A percentile compares a stretch with the other conserved stretches of the same genome.
Evolutionary conservation across 495 filamentous ascomycete genomes (phyloP).

Genomic region (Lentithecium fluviatile): DNA sequence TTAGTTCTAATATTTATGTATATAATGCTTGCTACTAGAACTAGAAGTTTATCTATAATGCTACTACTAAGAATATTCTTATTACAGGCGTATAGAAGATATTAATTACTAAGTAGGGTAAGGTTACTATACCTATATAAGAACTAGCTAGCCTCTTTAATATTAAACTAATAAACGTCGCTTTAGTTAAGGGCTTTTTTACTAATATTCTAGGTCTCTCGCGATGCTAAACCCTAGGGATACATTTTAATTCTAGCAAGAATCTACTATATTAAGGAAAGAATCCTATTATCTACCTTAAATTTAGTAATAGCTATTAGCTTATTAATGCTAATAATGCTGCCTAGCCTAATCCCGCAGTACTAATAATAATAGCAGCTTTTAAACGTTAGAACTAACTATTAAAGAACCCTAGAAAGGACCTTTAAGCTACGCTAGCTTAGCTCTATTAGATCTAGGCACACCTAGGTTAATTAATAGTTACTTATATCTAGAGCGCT

Average conservation of each 20-base stretch:
- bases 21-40: not conserved
- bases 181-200: constrained; percentile 1
- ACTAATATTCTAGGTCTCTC: not conserved
- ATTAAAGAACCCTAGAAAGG: not conserved
- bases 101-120: not conserved
- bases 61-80: not conserved
- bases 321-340: not conserved
- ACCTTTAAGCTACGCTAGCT: not conserved
- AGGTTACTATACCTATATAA: not conserved
- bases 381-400: not conserved
- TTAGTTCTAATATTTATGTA: not conserved
- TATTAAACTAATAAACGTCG: not conserved
- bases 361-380: not conserved
- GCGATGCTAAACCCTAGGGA: not conserved
- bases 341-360: not conserved
- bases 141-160: too few relatives aligned
- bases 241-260: not conserved
- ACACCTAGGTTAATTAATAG: not conserved
- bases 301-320: not conserved
- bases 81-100: not conserved
- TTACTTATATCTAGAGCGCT: not conserved
- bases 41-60: not conserved
- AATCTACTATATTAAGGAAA: not conserved
- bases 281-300: not conserved
- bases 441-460: not conserved